Conservation (phyloP, 2,329 filamentous ascomycete species). For the Chaetomium sp. region DNA sequence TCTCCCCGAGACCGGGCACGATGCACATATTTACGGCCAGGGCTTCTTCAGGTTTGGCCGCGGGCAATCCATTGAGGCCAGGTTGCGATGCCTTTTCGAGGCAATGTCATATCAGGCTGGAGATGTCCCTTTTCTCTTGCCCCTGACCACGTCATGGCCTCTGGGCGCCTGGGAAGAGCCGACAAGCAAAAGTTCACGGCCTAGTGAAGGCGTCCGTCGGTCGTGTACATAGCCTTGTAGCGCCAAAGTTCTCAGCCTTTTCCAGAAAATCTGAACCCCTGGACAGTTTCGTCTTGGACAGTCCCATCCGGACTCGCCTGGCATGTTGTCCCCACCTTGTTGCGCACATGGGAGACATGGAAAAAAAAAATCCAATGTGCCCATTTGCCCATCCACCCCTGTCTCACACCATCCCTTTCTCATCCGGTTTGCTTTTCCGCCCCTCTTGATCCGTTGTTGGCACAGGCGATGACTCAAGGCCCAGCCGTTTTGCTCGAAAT, state of each 20-base stretch:
- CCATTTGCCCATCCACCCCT: neutral
- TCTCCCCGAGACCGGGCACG: too few relatives aligned
- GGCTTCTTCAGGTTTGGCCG: conserved; percentile 6
- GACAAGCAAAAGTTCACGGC: conserved; percentile 19
- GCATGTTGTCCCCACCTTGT: conserved; percentile 6
- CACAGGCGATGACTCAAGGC: conserved; percentile 1
- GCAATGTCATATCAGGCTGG: neutral
- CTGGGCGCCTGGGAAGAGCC: conserved; percentile 9
- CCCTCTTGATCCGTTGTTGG: conserved; percentile 1
- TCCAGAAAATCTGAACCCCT: conserved; percentile 7
- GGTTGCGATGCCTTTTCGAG: neutral
- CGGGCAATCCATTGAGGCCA: neutral
- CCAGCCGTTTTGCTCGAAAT: conserved; percentile 5
- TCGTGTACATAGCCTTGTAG: conserved; percentile 18
- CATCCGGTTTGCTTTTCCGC: conserved; percentile 18
- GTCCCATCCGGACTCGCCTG: conserved; percentile 7
- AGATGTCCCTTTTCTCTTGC: neutral
- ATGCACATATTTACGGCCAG: conserved; percentile 7
- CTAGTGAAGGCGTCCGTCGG: conserved; percentile 14
- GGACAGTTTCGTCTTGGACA: neutral
- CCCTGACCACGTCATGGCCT: neutral
- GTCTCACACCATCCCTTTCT: conserved; percentile 9
- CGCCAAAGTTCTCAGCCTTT: conserved; percentile 12
- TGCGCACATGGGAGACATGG: conserved; percentile 12
- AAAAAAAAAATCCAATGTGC: conserved; percentile 2